phyloP scores from a whole-genome alignment of 2,329 filamentous ascomycete species.

The Colletotrichum echinochloae region DNA sequence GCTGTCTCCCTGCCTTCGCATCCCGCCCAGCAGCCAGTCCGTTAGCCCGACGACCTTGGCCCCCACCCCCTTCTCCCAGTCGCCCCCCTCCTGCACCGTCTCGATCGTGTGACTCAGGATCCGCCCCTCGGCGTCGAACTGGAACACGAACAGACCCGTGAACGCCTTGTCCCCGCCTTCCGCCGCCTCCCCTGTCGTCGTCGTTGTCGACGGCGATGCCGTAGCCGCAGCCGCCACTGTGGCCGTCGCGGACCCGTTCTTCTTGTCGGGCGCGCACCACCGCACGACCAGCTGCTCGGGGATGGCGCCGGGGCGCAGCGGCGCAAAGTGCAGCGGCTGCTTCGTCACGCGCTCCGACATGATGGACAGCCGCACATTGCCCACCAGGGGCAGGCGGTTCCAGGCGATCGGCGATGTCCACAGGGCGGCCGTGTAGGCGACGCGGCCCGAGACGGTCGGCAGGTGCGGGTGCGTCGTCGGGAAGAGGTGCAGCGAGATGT shows the following conservation, averaged over 20 bases:
- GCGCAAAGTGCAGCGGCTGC: slow-evolving; percentile 62
- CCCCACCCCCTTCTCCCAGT: slow-evolving; percentile 84
- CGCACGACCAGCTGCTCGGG: slow-evolving; percentile 89
- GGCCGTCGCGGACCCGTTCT: slow-evolving; percentile 41
- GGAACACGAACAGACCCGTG: slow-evolving; percentile 92
- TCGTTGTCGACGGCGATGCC: slow-evolving; percentile 44
- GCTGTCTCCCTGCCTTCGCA: slow-evolving; percentile 55
- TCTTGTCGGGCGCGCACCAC: slow-evolving; percentile 79
- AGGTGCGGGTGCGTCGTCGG: slow-evolving; percentile 87
- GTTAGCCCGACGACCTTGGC: slow-evolving; percentile 90
- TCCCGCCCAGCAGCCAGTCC: slow-evolving; percentile 91
- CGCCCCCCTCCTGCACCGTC: slow-evolving; percentile 84
- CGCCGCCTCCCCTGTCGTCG: slow-evolving; percentile 52
- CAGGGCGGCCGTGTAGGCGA: slow-evolving; percentile 88
- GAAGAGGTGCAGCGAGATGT: slow-evolving; percentile 78
- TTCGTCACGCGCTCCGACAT: slow-evolving; percentile 89
- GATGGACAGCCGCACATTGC: slow-evolving; percentile 89
- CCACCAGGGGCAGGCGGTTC: slow-evolving; percentile 91
- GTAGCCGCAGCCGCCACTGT: slow-evolving; percentile 55
- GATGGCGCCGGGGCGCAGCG: slow-evolving; percentile 63
- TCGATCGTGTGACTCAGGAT: slow-evolving; percentile 93
- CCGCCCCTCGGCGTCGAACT: slow-evolving; percentile 89
- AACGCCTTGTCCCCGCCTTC: slow-evolving; percentile 79
- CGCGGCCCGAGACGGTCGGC: slow-evolving; percentile 89
- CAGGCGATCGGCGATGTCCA: slow-evolving; percentile 97